A percentile compares a stretch with the other conserved stretches of the same genome.
Conservation (phyloP, 2,329 filamentous ascomycete genomes). For the Ascochyta lentis region DNA sequence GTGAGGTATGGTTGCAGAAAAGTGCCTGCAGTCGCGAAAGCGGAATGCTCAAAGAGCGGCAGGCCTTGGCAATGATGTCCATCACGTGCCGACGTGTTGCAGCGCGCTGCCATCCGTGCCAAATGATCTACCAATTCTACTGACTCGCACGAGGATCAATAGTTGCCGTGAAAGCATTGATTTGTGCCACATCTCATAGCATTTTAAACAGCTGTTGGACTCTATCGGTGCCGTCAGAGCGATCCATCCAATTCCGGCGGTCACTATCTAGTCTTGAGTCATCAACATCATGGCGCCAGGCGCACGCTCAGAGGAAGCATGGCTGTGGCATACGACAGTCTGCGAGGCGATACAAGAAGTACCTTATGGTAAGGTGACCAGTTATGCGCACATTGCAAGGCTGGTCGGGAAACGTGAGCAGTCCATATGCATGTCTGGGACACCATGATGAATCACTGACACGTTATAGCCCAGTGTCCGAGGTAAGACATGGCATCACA, state of each 20-base stretch:
- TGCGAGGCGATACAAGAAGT: constrained; percentile 87
- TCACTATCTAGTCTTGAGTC: neutral
- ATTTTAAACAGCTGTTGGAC: neutral
- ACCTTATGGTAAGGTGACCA: constrained; percentile 81
- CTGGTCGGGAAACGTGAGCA: constrained; percentile 74
- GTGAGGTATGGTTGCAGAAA: constrained; percentile 9
- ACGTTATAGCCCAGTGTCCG: constrained; percentile 54
- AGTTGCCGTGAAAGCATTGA: neutral
- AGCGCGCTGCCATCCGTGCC: constrained; percentile 13
- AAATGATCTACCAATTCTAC: neutral
- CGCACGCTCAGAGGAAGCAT: constrained; percentile 72
- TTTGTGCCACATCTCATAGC: neutral
- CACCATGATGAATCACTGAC: constrained; percentile 29
- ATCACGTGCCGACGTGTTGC: constrained; percentile 38
- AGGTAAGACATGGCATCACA: constrained; percentile 44
- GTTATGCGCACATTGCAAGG: constrained; percentile 80
- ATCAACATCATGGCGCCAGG: constrained; percentile 59
- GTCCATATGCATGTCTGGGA: constrained; percentile 11
- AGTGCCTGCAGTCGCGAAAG: constrained; percentile 1
- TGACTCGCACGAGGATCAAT: neutral
- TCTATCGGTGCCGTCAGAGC: neutral
- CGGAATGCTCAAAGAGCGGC: constrained; percentile 2
- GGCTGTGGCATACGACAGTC: constrained; percentile 76
- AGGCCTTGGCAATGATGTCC: constrained; percentile 11
- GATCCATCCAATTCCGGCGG: neutral